Base-by-base conservation (phyloP, 257 asterid species). In the Eustoma russellianum region DNA sequence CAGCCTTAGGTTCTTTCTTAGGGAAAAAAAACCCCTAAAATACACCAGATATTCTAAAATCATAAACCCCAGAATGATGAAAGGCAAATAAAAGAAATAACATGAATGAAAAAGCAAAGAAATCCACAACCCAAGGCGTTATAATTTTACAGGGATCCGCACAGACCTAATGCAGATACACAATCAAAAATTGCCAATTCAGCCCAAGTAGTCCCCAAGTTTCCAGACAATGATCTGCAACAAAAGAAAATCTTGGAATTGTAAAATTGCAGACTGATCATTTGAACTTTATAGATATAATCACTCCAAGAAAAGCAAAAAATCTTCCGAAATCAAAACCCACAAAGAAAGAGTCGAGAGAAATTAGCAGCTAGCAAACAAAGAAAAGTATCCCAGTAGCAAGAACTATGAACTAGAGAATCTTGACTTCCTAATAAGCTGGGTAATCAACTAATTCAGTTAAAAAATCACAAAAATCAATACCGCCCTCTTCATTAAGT, bases 221-320 rank as follows among this genome's bases (percentile, higher is more conserved):
- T 38, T 11, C 9, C 30, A 24, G 12, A 38, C 12, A 38, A 38
- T 0, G 48, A 56, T 47, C 40, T 24, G 17, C 28, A 43, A 54
- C 33, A 4, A 17, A 49, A 48, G 11, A 33, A 57, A 45, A 41
- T 13, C 17, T 9, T 48, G 46, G 41, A 8, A 9, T 47, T 17
- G 34, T 7, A 5, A 68, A 40, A 34, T 15, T 16, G 17, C 46
- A 15, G 38, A 28, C 18, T 17, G 33, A 59, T 34, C 50, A 47
- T 7, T 24, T 52, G 12, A 46, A 46, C 30, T 33, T 48, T 59
- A 7, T 45, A 8, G 11, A 38, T 60, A 55, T 40, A 15, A 47
- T 16, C 16, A 58, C 52, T 41, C 61, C 58, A 56, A 48, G 40
- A 45, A 62, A 62, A 61, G 30, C 11, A 43, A 57, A 57, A 41